Conservation (phyloP, 164 flowering plant species). For the Kingdonia uniflora region DNA sequence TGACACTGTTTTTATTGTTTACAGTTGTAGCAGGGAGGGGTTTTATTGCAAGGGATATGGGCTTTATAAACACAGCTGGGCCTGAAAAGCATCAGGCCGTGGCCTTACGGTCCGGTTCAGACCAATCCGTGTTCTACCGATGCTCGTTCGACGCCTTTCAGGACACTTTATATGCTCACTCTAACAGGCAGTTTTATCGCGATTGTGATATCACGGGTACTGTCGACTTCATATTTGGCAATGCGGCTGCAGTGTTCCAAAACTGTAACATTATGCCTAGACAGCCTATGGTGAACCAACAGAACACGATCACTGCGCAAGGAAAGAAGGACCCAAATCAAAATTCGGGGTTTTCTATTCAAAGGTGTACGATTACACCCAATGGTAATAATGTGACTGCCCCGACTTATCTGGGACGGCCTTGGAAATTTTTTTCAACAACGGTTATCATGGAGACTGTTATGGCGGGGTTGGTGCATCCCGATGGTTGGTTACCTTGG, state of each 20-base stretch:
- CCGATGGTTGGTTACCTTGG: slow-evolving; percentile 65
- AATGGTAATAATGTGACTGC: slow-evolving; percentile 27
- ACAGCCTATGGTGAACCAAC: slow-evolving; percentile 50
- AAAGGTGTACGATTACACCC: slow-evolving; percentile 29
- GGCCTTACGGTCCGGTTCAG: slow-evolving; percentile 63
- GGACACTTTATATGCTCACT: slow-evolving; percentile 77
- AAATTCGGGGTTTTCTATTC: slow-evolving; percentile 68
- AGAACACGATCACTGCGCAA: slow-evolving; percentile 73
- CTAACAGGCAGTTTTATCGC: slow-evolving; percentile 73
- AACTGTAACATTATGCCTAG: slow-evolving; percentile 58
- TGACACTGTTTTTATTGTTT: background rate
- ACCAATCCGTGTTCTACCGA: slow-evolving; percentile 41
- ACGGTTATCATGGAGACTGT: slow-evolving; percentile 59
- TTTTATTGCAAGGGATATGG: slow-evolving; percentile 59
- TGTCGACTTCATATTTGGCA: slow-evolving; percentile 79
- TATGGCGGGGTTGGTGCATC: slow-evolving; percentile 38
- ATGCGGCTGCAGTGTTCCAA: slow-evolving; percentile 60
- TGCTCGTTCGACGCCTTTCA: slow-evolving; percentile 65
- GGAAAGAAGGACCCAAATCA: slow-evolving; percentile 65
- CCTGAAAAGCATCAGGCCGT: slow-evolving; percentile 75
- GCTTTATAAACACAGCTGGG: slow-evolving; percentile 65
- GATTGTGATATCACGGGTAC: slow-evolving; percentile 69
- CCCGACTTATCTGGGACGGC: slow-evolving; percentile 63
- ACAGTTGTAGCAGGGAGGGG: slow-evolving; percentile 62
- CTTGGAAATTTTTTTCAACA: slow-evolving; percentile 72